Conservation (phyloP, 2,329 filamentous ascomycete species). For the Trichoderma harzianum region DNA sequence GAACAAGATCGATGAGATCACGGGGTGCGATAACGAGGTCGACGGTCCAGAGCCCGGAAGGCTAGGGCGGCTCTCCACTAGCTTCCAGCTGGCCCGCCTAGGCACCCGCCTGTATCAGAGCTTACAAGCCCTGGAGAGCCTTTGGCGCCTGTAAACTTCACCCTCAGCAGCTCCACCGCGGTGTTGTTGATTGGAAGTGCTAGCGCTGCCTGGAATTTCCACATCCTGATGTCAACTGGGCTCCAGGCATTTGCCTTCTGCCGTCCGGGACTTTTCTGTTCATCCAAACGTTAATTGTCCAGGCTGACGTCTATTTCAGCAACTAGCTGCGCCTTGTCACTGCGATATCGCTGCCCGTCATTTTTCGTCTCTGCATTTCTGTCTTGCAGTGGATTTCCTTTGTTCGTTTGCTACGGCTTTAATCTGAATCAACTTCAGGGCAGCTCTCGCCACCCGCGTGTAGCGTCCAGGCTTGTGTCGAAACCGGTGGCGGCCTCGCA, state of each 20-base stretch:
- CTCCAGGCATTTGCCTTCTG: slow-evolving; percentile 27
- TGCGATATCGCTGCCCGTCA: background rate
- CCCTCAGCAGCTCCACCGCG: background rate
- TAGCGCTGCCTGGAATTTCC: background rate
- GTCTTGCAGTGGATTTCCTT: background rate
- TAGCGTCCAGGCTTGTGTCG: background rate
- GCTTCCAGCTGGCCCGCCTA: background rate
- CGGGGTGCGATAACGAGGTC: slow-evolving; percentile 14
- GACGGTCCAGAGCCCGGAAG: background rate
- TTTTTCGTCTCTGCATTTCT: background rate
- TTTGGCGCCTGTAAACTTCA: background rate
- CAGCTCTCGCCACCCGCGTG: background rate
- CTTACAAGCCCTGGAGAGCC: background rate
- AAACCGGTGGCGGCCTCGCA: background rate
- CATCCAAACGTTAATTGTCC: background rate
- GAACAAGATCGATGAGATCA: slow-evolving; percentile 17
- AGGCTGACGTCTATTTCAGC: background rate
- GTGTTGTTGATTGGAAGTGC: background rate
- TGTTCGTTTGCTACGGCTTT: background rate
- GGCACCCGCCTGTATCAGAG: background rate
- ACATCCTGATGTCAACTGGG: background rate
- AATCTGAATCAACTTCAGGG: background rate
- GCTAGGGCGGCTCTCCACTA: background rate
- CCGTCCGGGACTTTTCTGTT: background rate
- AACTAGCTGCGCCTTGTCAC: background rate